Conservation (phyloP, 371 early-diverging fungal genomes). For the Circinella minor region DNA sequence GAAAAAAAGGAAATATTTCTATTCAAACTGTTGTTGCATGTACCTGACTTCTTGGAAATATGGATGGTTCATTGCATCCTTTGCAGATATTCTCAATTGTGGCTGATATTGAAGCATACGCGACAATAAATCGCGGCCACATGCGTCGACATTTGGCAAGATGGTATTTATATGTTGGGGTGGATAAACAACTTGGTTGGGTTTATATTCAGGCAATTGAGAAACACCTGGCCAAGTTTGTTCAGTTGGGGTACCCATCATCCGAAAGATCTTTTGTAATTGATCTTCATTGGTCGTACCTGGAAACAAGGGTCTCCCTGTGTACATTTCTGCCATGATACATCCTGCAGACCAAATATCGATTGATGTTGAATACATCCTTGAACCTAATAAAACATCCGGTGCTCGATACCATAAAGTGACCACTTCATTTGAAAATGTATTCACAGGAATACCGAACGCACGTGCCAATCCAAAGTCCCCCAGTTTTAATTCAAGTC, state of each 20-base stretch:
- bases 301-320: conserved; percentile 94
- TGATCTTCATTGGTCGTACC: conserved; percentile 95
- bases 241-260: conserved; percentile 89
- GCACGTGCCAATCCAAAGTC: conserved; percentile 97
- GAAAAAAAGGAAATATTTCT: too few relatives aligned
- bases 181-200: conserved; percentile 75
- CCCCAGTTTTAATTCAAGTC: conserved; percentile 87
- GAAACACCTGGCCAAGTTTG: conserved; percentile 88
- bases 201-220: conserved; percentile 89
- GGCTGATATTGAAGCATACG: conserved; percentile 88
- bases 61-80: conserved; percentile 80
- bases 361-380: conserved; percentile 95
- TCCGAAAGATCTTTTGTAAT: conserved; percentile 84
- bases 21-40: conserved; percentile 19
- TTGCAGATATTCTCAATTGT: conserved; percentile 82
- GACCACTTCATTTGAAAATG: conserved; percentile 98
- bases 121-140: conserved; percentile 77
- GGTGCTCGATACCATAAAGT: conserved; percentile 97
- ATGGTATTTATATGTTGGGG: conserved; percentile 66
- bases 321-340: conserved; percentile 96
- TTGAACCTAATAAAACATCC: conserved; percentile 95
- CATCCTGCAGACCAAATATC: conserved; percentile 99
- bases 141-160: conserved; percentile 79
- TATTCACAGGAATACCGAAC: conserved; percentile 95
- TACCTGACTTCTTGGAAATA: conserved; percentile 76